Base-by-base conservation (phyloP, 805 yeast species). In the Candida parachauliodes region DNA sequence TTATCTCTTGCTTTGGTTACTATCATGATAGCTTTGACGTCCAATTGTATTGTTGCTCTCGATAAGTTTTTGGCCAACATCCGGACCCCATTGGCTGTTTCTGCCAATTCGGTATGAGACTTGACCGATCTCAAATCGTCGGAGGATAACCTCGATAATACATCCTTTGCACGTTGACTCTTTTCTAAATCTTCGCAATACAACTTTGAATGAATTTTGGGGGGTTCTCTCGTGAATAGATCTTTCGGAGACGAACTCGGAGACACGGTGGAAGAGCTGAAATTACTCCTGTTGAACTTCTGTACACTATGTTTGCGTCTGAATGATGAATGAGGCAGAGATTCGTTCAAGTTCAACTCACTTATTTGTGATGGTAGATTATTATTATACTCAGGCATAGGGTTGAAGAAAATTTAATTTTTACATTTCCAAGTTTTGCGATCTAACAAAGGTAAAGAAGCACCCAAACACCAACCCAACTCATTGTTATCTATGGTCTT, bases 401-500 rank as follows among this genome's bases (percentile, higher is more conserved):
- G 18, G 32, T 17, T 8, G 12, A 29, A 19, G 11, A 29, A 29
- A 29, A 29, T 12, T 28, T 12, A 8, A 28, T 68, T 22, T 20
- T 34, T 34, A 62, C 96, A 88, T 36, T 68, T 72, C 96, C 96
- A 87, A 31, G 51, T 63, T 31, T 59, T 63, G 43, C 72, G 69
- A 45, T 85, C 93, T 49, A 93, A 70, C 50, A 93, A 68, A 7
- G 98, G 98, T 51, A 93, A 74, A 2, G 97, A 87, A 1, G 98
- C 98, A 51, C 99, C 99, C 40, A 93, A 71, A 70, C 98, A 93
- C 99, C 99, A 93, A 23, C 98, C 99, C 36, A 93, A 73, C 66
- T 93, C 98, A 52, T 87, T 88, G 55, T 80, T 79, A 36, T 80
- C 83, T 50, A 93, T 87, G 57, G 79, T 88, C 69, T 88, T 81